Conservation (phyloP, 495 filamentous ascomycete genomes). For the Xylaria longipes region DNA sequence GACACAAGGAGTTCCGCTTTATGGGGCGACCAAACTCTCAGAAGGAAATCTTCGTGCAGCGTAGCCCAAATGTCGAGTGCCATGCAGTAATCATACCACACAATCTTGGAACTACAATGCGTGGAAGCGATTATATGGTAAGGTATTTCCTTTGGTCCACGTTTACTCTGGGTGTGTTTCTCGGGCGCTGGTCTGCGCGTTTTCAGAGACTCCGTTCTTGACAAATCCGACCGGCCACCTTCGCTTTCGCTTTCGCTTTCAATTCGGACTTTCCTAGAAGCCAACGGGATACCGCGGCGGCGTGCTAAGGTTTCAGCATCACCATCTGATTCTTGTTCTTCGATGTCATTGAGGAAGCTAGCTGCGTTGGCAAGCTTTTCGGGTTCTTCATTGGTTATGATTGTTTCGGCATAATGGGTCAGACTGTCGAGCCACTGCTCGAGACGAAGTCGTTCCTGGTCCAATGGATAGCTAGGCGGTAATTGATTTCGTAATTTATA, state of each 20-base stretch:
- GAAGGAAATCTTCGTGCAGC: not conserved
- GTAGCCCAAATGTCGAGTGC: not conserved
- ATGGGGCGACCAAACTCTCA: not conserved
- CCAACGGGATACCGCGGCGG: not conserved
- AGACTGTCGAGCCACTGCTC: slow-evolving; percentile 34
- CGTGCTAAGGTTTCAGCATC: not conserved
- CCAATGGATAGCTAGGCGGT: slow-evolving; percentile 6
- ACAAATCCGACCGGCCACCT: no score
- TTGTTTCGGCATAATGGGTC: slow-evolving; percentile 34
- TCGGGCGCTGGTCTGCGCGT: not conserved
- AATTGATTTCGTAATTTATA: slow-evolving; percentile 27
- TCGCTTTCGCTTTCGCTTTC: not conserved
- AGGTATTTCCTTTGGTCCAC: not conserved
- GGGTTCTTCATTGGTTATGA: not conserved
- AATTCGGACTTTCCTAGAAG: not conserved
- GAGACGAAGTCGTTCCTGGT: slow-evolving; percentile 19
- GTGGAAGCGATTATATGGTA: not conserved
- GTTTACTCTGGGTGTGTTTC: not conserved
- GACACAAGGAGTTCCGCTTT: not conserved
- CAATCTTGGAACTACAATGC: not conserved
- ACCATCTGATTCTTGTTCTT: not conserved
- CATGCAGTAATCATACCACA: not conserved
- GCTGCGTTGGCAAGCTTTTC: no score
- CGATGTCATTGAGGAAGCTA: not conserved
- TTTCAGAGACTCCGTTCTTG: not conserved